phyloP scores from a whole-genome alignment of 768 basidiomycete species.

The Psilocybe tampanensis region DNA sequence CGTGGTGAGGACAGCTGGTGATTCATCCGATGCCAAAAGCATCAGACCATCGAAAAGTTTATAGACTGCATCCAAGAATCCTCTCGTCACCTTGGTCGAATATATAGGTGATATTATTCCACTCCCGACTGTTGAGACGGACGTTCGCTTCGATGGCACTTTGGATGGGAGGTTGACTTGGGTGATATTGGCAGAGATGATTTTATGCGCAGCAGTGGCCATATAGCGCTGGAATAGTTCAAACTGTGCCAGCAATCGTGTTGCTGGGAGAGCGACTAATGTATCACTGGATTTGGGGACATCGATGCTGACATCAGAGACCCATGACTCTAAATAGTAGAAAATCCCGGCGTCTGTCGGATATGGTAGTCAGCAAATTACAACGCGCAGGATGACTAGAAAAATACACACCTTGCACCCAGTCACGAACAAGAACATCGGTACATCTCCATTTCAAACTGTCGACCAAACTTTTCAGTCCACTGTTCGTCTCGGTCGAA shows the following conservation, averaged over 20 bases:
- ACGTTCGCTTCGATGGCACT: slow-evolving; percentile 30
- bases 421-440: slow-evolving; percentile 73
- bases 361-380: not conserved
- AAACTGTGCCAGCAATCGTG: slow-evolving; percentile 72
- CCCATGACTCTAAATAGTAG: slow-evolving; percentile 86
- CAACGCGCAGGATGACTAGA: not conserved
- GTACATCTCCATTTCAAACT: slow-evolving; percentile 87
- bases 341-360: slow-evolving; percentile 44
- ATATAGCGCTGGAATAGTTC: slow-evolving; percentile 81
- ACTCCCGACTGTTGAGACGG: slow-evolving; percentile 5
- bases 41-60: slow-evolving; percentile 86
- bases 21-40: slow-evolving; percentile 74
- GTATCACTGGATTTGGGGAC: not conserved
- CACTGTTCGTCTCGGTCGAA: slow-evolving; percentile 64
- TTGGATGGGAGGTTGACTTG: slow-evolving; percentile 48
- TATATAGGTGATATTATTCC: slow-evolving; percentile 54
- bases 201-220: slow-evolving; percentile 71
- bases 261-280: slow-evolving; percentile 46
- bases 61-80: slow-evolving; percentile 85
- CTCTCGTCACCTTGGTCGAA: slow-evolving; percentile 71
- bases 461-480: slow-evolving; percentile 73
- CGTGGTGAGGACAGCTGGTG: slow-evolving; percentile 40
- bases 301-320: slow-evolving; percentile 44
- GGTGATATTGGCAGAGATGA: slow-evolving; percentile 65
- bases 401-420: slow-evolving; percentile 72